phyloP scores from a whole-genome alignment of 805 yeast species.

The Hagleromyces aurorensis region DNA sequence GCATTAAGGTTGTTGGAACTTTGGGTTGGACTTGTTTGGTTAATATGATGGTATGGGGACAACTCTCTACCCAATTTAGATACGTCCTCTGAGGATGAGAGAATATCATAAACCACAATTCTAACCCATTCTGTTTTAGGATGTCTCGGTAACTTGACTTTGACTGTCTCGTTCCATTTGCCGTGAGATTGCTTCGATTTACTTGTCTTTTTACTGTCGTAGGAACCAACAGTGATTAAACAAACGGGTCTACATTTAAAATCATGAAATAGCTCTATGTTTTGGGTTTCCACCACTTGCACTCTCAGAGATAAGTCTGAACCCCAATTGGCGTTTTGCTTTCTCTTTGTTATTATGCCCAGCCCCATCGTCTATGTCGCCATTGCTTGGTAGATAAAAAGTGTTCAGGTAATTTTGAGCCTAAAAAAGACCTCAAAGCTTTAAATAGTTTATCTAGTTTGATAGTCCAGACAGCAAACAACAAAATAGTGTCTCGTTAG shows the following conservation, averaged over 20 bases:
- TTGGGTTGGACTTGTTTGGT: too few species aligned
- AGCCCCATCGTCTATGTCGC: too few species aligned
- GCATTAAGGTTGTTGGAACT: too few species aligned
- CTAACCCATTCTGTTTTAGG: slow-evolving; percentile 25
- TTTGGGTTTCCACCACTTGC: slow-evolving; percentile 17
- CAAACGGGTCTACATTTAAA: slow-evolving; percentile 28
- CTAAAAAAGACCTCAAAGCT: too few species aligned
- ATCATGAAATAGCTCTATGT: slow-evolving; percentile 18
- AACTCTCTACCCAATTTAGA: too few species aligned
- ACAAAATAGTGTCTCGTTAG: too few species aligned
- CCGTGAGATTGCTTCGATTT: slow-evolving; percentile 18
- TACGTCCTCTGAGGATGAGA: too few species aligned
- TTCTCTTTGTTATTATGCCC: slow-evolving; percentile 16
- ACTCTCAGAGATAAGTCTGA: slow-evolving; percentile 16
- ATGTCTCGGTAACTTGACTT: slow-evolving; percentile 21
- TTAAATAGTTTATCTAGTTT: too few species aligned
- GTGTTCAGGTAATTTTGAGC: too few species aligned
- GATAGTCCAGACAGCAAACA: too few species aligned
- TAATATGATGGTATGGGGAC: too few species aligned
- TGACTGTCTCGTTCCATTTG: slow-evolving; percentile 23
- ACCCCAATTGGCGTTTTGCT: slow-evolving; percentile 6
- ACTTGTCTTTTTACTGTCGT: slow-evolving; percentile 18
- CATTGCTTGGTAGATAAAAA: too few species aligned
- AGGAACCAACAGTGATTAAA: slow-evolving; percentile 22
- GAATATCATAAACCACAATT: slow-evolving; percentile 25